phyloP scores from a whole-genome alignment of 768 basidiomycete species.

The Rubroboletus pulcherrimus region DNA sequence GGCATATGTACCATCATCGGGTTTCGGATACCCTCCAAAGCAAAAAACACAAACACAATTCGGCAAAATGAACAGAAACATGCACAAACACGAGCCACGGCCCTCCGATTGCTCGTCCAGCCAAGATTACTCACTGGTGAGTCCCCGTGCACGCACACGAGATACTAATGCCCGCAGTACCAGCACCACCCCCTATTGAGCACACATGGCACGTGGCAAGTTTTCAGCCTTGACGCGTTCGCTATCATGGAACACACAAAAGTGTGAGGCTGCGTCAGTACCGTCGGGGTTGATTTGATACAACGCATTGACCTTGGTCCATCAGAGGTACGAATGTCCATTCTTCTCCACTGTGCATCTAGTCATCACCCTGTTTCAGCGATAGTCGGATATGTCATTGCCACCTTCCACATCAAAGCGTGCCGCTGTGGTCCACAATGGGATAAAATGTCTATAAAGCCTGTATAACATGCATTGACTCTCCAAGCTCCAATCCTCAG shows the following conservation, averaged over 20 bases:
- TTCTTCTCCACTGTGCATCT: background rate
- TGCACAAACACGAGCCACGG: conserved; percentile 9
- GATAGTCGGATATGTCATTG: background rate
- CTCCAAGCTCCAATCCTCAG: background rate
- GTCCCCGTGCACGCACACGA: too few relatives aligned
- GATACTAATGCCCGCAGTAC: too few relatives aligned
- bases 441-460: conserved; percentile 1
- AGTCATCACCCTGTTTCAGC: background rate
- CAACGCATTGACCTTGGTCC: background rate
- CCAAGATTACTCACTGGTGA: background rate
- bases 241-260: background rate
- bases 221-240: background rate
- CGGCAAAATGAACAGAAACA: background rate
- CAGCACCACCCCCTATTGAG: too few relatives aligned
- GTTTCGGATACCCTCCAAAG: conserved; percentile 13
- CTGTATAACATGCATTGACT: background rate
- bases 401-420: conserved; percentile 6
- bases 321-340: background rate
- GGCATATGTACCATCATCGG: conserved; percentile 25
- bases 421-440: conserved; percentile 8
- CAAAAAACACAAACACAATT: background rate
- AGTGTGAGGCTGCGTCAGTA: background rate
- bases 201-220: background rate
- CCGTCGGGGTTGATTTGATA: background rate
- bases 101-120: too few relatives aligned